Evolutionary conservation across 106 monocot species (phyloP).

Genomic region (Dioscorea dumetorum): DNA sequence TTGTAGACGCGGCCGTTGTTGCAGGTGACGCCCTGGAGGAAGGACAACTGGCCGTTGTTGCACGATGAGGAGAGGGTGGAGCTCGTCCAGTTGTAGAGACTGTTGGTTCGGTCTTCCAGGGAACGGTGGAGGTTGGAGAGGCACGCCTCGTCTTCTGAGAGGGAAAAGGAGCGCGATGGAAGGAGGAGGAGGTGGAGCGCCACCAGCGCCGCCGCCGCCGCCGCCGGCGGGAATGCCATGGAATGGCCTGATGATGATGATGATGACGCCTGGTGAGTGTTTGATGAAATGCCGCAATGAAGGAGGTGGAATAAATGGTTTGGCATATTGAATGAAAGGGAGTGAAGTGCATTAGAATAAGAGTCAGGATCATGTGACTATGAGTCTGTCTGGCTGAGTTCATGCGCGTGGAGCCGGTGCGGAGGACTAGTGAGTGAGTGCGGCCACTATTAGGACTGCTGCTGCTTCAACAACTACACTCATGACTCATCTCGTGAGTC

Average conservation of each 20-base stretch:
- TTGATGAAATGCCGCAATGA: too few species aligned
- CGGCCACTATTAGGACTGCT: too few species aligned
- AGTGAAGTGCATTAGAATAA: too few species aligned
- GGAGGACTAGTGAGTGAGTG: too few species aligned
- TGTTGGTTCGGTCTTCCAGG: slow-evolving; percentile 15
- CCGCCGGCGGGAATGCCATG: neutral
- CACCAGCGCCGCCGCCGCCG: too few species aligned
- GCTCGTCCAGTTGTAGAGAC: slow-evolving; percentile 43
- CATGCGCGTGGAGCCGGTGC: too few species aligned
- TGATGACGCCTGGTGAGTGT: neutral
- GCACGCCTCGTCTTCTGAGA: slow-evolving; percentile 45
- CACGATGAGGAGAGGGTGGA: slow-evolving; percentile 43
- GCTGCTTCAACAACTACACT: too few species aligned
- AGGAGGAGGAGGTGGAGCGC: slow-evolving; percentile 1
- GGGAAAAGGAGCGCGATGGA: slow-evolving; percentile 3
- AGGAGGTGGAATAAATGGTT: too few species aligned
- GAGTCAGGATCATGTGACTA: too few species aligned
- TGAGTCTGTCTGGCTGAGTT: too few species aligned
- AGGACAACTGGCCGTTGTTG: slow-evolving; percentile 59
- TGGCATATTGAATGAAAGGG: too few species aligned
- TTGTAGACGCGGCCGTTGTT: slow-evolving; percentile 79
- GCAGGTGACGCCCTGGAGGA: slow-evolving; percentile 64
- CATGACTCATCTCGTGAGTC: neutral
- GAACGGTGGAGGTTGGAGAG: slow-evolving; percentile 35
- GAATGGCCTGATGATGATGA: neutral